These are phyloP conservation scores for Chaetoceros tenuissimus DNA, from an alignment of 108 stramenopile species.

Conservation along the genomic window DNA sequence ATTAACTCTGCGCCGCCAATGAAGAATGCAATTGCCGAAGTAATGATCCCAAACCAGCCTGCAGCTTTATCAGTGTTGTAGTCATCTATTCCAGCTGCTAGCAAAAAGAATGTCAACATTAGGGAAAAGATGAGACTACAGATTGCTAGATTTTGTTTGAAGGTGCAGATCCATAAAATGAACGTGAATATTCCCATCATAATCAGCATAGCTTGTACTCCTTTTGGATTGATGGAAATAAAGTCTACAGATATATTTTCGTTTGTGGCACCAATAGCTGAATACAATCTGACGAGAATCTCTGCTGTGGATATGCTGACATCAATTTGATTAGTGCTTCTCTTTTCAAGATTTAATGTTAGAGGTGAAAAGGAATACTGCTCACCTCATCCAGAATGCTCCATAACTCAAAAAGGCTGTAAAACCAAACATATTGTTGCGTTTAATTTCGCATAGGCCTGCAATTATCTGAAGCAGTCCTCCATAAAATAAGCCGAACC, in stretches of 20 bases:
- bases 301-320: slow-evolving; percentile 19
- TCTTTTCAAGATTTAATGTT: too few relatives aligned
- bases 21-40: slow-evolving; percentile 25
- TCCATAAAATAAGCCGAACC: slow-evolving; percentile 37
- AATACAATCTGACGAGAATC: slow-evolving; percentile 6
- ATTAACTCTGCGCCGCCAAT: slow-evolving; percentile 21
- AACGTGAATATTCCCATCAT: slow-evolving; percentile 16
- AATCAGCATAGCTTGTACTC: slow-evolving; percentile 20
- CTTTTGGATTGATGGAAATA: slow-evolving; percentile 20
- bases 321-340: too few relatives aligned
- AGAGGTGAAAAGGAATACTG: too few relatives aligned
- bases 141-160: slow-evolving; percentile 24
- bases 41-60: slow-evolving; percentile 22
- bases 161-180: slow-evolving; percentile 26
- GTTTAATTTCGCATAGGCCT: slow-evolving; percentile 23
- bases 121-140: slow-evolving; percentile 19
- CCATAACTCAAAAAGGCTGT: slow-evolving; percentile 36
- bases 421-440: slow-evolving; percentile 33
- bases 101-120: slow-evolving; percentile 12
- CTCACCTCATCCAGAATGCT: slow-evolving; percentile 35
- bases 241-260: slow-evolving; percentile 6
- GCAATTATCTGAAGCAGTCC: slow-evolving; percentile 32
- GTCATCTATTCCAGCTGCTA: slow-evolving; percentile 15
- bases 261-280: not conserved
- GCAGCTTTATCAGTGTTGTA: slow-evolving; percentile 18